Conservation (phyloP, 1,284 basidiomycete species). For the Trametes sp. region DNA sequence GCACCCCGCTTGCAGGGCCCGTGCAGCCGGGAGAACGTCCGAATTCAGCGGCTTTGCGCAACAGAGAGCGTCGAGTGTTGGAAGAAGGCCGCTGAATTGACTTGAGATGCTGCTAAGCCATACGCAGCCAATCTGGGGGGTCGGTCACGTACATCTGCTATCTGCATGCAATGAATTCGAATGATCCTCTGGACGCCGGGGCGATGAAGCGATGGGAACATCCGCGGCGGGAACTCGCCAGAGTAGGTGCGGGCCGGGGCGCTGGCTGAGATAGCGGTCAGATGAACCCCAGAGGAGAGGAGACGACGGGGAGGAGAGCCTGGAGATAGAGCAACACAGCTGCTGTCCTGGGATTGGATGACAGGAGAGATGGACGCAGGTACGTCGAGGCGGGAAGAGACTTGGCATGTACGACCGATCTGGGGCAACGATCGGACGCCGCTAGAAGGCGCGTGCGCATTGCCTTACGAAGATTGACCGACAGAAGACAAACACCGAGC, state of each 20-base stretch:
- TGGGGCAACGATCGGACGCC: constrained; percentile 19
- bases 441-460: background rate
- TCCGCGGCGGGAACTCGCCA: background rate
- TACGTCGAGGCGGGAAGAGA: background rate
- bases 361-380: background rate
- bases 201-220: background rate
- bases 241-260: background rate
- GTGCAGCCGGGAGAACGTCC: background rate
- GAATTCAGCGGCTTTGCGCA: background rate
- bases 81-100: background rate
- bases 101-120: background rate
- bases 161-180: constrained; percentile 6
- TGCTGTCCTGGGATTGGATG: background rate
- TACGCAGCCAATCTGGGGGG: constrained; percentile 1
- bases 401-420: constrained; percentile 19
- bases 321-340: too few species aligned
- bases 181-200: background rate
- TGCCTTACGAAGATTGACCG: background rate
- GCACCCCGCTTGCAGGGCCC: constrained; percentile 6
- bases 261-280: background rate
- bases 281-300: background rate
- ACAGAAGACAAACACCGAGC: background rate
- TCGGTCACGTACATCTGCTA: constrained; percentile 9
- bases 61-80: background rate
- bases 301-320: too few species aligned